Evolutionary conservation across 2,329 filamentous ascomycete genomes (phyloP).

Genomic region (Colletotrichum simmondsii): DNA sequence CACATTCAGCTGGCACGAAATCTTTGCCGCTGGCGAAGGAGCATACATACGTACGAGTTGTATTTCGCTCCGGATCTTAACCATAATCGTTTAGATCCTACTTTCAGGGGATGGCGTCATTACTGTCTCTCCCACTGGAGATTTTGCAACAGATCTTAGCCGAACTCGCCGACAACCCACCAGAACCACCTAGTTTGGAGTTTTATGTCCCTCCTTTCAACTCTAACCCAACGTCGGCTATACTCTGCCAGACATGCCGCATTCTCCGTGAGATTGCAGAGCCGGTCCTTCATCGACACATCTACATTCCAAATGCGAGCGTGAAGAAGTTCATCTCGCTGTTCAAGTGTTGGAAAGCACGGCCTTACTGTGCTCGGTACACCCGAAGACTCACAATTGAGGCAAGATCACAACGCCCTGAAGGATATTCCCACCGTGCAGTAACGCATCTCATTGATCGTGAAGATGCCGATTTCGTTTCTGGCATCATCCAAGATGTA

Average conservation of each 20-base stretch:
- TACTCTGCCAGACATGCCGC: slow-evolving; percentile 16
- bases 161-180: neutral
- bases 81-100: too few species aligned
- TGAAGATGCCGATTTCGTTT: slow-evolving; percentile 2
- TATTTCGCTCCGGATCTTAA: neutral
- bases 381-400: slow-evolving; percentile 8
- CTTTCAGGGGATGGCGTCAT: neutral
- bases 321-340: neutral
- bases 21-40: neutral
- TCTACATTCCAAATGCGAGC: slow-evolving; percentile 7
- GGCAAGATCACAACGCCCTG: neutral
- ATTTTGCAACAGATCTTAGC: slow-evolving; percentile 16
- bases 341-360: slow-evolving; percentile 8
- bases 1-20: too few species aligned
- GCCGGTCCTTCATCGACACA: slow-evolving; percentile 4
- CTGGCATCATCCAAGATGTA: neutral
- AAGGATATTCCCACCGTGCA: neutral
- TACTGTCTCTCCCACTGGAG: slow-evolving; percentile 22
- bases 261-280: slow-evolving; percentile 2
- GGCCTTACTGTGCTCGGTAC: slow-evolving; percentile 8
- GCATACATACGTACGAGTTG: too few species aligned
- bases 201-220: neutral
- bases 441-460: neutral
- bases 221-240: neutral
- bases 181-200: neutral